Percentiles rank a stretch among this genome's conserved stretches.
These are phyloP conservation scores for Diaporthe eres DNA, from an alignment of 2,329 filamentous ascomycete genomes.

Conservation along the genomic window DNA sequence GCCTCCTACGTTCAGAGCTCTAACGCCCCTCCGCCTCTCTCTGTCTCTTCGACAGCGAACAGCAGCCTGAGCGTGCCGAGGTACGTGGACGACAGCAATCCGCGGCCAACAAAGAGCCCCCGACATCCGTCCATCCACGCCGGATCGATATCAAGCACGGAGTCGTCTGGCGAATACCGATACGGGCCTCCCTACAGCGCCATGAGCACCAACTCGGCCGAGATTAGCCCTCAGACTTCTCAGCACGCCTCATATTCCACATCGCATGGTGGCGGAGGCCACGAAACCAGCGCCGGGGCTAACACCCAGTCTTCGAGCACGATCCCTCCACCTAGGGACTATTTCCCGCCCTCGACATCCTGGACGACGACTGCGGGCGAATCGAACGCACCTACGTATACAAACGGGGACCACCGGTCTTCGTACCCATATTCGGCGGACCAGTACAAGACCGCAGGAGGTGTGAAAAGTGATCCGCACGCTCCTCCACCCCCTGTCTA, in stretches of 20 bases:
- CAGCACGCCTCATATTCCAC: slow-evolving; percentile 44
- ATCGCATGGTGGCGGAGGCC: slow-evolving; percentile 36
- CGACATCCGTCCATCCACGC: slow-evolving; percentile 69
- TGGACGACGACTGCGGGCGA: slow-evolving; percentile 68
- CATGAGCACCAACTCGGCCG: slow-evolving; percentile 50
- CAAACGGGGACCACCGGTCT: slow-evolving; percentile 60
- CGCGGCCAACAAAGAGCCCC: slow-evolving; percentile 69
- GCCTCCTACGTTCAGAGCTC: slow-evolving; percentile 65
- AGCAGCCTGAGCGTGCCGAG: slow-evolving; percentile 67
- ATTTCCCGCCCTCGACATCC: slow-evolving; percentile 65
- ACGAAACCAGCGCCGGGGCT: slow-evolving; percentile 36
- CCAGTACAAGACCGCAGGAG: slow-evolving; percentile 60
- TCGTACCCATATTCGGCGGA: slow-evolving; percentile 60
- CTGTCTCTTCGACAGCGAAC: slow-evolving; percentile 59
- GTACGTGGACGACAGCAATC: slow-evolving; percentile 67
- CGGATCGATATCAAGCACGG: slow-evolving; percentile 63
- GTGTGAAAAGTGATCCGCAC: slow-evolving; percentile 52
- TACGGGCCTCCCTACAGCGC: slow-evolving; percentile 62
- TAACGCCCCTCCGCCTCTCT: slow-evolving; percentile 65
- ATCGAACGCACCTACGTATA: slow-evolving; percentile 59
- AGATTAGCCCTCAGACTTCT: slow-evolving; percentile 54
- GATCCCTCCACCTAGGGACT: slow-evolving; percentile 60
- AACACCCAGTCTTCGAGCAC: slow-evolving; percentile 43
- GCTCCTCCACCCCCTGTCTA: slow-evolving; percentile 59
- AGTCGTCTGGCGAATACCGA: slow-evolving; percentile 68